phyloP scores from a whole-genome alignment of 2,329 filamentous ascomycete genomes.

The Tothia fuscella region DNA sequence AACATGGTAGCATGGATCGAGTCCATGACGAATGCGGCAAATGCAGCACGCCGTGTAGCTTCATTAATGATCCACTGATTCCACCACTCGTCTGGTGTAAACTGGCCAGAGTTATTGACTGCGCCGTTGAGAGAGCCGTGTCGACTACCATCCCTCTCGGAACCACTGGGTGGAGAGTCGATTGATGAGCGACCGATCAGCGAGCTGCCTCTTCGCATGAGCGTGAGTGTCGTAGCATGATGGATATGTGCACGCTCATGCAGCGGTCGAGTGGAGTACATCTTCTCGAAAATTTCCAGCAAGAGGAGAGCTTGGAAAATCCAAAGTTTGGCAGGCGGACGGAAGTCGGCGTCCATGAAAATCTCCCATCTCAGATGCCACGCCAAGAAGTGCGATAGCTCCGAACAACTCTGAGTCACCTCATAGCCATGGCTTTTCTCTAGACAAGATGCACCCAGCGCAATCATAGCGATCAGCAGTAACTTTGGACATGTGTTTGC shows the following conservation, averaged over 20 bases:
- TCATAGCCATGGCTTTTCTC: conserved; percentile 69
- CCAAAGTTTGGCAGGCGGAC: conserved; percentile 89
- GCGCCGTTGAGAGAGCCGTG: conserved; percentile 27
- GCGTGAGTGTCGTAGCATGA: conserved; percentile 84
- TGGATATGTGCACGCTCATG: conserved; percentile 95
- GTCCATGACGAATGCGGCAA: conserved; percentile 89
- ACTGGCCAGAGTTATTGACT: conserved; percentile 25
- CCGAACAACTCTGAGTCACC: conserved; percentile 62
- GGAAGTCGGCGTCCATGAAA: conserved; percentile 81
- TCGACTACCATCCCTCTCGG: conserved; percentile 39
- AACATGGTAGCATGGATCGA: conserved; percentile 97
- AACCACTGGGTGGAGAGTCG: conserved; percentile 68
- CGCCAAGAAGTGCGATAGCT: conserved; percentile 78
- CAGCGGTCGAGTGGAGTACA: conserved; percentile 83
- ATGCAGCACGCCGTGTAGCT: conserved; percentile 77
- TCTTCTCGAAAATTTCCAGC: conserved; percentile 91
- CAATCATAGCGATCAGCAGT: conserved; percentile 77
- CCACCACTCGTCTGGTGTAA: conserved; percentile 84
- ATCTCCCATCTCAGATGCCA: conserved; percentile 95
- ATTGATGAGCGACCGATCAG: conserved; percentile 74
- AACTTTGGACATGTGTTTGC: conserved; percentile 78
- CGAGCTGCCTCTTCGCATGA: conserved; percentile 89
- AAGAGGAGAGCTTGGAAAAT: conserved; percentile 84
- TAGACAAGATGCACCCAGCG: conserved; percentile 79
- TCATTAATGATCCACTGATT: conserved; percentile 93